Base-by-base conservation (phyloP, 495 filamentous ascomycete species). In the Hapsidospora chrysogenum region DNA sequence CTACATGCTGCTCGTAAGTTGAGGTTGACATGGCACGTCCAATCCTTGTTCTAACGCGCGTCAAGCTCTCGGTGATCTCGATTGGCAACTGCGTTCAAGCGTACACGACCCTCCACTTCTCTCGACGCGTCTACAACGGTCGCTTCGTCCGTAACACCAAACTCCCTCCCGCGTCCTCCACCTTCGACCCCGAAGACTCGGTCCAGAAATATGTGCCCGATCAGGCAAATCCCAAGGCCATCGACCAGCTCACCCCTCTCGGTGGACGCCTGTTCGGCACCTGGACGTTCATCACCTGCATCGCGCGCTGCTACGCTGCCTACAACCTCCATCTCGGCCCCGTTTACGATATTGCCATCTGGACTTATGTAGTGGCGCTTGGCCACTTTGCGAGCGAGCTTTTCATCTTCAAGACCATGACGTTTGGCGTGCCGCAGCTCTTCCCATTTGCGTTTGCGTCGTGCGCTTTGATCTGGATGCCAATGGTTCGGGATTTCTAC, bases 201-300 rank as follows among this genome's bases (percentile, higher is more conserved):
- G 43, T 50, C 9, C 35, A 37, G 23, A 53, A 57, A 38, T 43
- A 61, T 51, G 59, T 67, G 38, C 58, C 53, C 21, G 53, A 54
- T 2, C 60, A 61, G 42, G 46, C 54, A 54, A 17, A 31, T 16
- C 52, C 68, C 55, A 53, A 57, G 50, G 53, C 57, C 14, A 52
- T 51, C 42, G 61, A 66, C 44, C 63, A 72, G 42, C 72, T 75
- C 16, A 83, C 77, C 3, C 64, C 76, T 3, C 72, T 95, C 23
- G 77, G 77, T 17, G 73, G 79, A 4, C 78, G 89, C 35, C 70
- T 81, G 8, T 95, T 96, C 51, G 92, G 84, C 28, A 92, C 84
- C 38, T 99, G 85, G 73, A 95, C 86, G 0, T 66, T 87, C 42
- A 52, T 93, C 33, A 68, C 76, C 9, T 61, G 70, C 22, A 55